These are phyloP conservation scores for Amylostereum chailletii DNA, from an alignment of 1,284 basidiomycete species.

Conservation along the genomic window DNA sequence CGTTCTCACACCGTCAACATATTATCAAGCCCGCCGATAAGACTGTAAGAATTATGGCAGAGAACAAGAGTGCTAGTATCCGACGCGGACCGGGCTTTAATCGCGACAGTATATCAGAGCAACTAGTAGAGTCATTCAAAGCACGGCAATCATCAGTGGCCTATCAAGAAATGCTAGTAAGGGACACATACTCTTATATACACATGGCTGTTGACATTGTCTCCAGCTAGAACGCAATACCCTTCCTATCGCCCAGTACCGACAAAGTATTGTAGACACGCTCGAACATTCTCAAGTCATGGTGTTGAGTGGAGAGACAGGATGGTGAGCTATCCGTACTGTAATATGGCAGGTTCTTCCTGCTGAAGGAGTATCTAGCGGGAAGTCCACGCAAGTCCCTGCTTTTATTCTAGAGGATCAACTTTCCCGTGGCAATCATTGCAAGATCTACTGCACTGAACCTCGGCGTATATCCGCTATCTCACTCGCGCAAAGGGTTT, in stretches of 20 bases:
- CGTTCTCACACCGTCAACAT: neutral
- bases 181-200: conserved; percentile 19
- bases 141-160: conserved; percentile 49
- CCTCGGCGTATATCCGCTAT: conserved; percentile 96
- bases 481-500: conserved; percentile 93
- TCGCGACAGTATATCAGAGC: conserved; percentile 28
- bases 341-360: conserved; percentile 2
- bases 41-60: conserved; percentile 19
- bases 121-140: conserved; percentile 52
- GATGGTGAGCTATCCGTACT: conserved; percentile 55
- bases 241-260: conserved; percentile 86
- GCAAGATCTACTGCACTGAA: conserved; percentile 95
- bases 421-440: conserved; percentile 72
- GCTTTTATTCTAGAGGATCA: conserved; percentile 92
- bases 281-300: conserved; percentile 81
- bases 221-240: conserved; percentile 58
- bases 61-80: conserved; percentile 11
- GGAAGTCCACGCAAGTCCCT: conserved; percentile 97
- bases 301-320: conserved; percentile 95
- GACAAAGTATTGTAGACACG: conserved; percentile 65
- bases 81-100: conserved; percentile 9
- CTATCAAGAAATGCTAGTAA: conserved; percentile 86
- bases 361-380: conserved; percentile 36
- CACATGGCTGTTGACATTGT: neutral
- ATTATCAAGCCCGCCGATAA: conserved; percentile 20